Evolutionary conservation across 495 filamentous ascomycete genomes (phyloP).

Genomic region (Clohesyomyces aquaticus): DNA sequence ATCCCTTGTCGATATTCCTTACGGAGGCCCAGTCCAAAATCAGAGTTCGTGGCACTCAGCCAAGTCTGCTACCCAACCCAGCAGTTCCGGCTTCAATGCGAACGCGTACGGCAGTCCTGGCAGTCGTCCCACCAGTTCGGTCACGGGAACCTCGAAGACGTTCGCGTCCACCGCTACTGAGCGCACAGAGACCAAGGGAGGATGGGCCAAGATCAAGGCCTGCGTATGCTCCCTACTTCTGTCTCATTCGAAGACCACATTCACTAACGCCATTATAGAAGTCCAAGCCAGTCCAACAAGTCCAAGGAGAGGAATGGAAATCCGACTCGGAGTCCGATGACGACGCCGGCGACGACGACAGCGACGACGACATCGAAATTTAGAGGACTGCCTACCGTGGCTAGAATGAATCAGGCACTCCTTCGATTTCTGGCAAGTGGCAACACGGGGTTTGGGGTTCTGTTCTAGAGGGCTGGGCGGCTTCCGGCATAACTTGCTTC

Average conservation of each 20-base stretch:
- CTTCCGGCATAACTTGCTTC: too few relatives aligned
- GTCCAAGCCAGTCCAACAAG: neutral
- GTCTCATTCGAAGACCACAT: neutral
- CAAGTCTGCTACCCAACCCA: neutral
- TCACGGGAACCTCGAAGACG: conserved; percentile 6
- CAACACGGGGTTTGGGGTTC: too few relatives aligned
- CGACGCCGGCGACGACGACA: conserved; percentile 23
- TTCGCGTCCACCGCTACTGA: conserved; percentile 20
- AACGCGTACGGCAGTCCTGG: conserved; percentile 29
- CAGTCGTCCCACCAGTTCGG: conserved; percentile 9
- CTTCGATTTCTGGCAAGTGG: too few relatives aligned
- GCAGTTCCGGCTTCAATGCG: conserved; percentile 21
- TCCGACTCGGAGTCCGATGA: conserved; percentile 20
- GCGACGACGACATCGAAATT: conserved; percentile 23
- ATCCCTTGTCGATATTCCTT: conserved; percentile 9
- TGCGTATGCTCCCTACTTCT: conserved; percentile 19
- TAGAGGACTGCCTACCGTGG: neutral
- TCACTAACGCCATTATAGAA: conserved; percentile 19
- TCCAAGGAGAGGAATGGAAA: conserved; percentile 27
- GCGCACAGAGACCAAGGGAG: conserved; percentile 3
- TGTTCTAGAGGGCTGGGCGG: too few relatives aligned
- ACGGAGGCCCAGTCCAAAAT: conserved; percentile 11
- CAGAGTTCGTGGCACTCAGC: too few relatives aligned
- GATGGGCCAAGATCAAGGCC: conserved; percentile 34
- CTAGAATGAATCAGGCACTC: neutral